Percentiles rank a stretch among this genome's conserved stretches.
phyloP scores from a whole-genome alignment of 2,329 filamentous ascomycete species.

The Aureobasidium sp. region DNA sequence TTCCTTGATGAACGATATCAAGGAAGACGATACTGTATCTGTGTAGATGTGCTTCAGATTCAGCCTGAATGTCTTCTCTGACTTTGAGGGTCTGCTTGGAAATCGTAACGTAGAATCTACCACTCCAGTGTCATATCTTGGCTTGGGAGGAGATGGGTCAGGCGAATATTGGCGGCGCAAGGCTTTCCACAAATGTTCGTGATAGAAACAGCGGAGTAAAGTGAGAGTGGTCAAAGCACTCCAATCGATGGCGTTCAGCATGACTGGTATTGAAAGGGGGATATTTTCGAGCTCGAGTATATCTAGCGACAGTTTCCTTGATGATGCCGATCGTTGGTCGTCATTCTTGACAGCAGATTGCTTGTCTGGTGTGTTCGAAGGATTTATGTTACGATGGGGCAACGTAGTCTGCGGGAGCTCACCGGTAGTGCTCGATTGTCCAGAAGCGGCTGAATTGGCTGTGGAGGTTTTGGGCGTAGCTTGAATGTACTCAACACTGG shows the following conservation, averaged over 20 bases:
- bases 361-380: neutral
- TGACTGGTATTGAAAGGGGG: conserved; percentile 63
- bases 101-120: neutral
- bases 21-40: conserved; percentile 59
- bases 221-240: conserved; percentile 63
- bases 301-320: conserved; percentile 55
- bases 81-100: neutral
- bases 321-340: neutral
- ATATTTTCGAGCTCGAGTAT: conserved; percentile 69
- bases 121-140: neutral
- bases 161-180: conserved; percentile 43
- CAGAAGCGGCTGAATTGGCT: neutral
- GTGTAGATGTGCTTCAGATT: conserved; percentile 69
- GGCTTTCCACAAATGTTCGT: conserved; percentile 69
- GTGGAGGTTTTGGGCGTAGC: neutral
- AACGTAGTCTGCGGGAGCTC: neutral
- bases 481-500: neutral
- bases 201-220: conserved; percentile 63
- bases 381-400: neutral
- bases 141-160: neutral
- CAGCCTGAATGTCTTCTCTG: conserved; percentile 36
- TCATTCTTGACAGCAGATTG: neutral
- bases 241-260: conserved; percentile 69
- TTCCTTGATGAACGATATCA: conserved; percentile 70
- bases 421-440: neutral